Conservation (phyloP, 2,329 filamentous ascomycete species). For the Monosporascus sp. region DNA sequence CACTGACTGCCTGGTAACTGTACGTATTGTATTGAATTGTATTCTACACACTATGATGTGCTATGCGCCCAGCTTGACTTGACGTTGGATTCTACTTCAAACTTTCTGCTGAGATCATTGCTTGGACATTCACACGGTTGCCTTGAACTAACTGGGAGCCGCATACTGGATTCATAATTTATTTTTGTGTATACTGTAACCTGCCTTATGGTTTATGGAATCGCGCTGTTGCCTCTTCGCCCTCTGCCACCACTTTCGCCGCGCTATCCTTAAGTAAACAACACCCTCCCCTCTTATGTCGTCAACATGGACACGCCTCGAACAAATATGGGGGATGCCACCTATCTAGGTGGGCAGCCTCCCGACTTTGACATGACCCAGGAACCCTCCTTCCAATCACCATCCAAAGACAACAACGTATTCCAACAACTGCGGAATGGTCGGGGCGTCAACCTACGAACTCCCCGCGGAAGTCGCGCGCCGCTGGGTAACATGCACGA, state of each 20-base stretch:
- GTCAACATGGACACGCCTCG: constrained; percentile 69
- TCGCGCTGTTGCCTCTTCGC: not conserved
- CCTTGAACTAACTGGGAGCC: not conserved
- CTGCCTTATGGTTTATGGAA: constrained; percentile 10
- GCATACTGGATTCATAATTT: not conserved
- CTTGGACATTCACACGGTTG: not conserved
- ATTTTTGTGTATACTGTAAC: not conserved
- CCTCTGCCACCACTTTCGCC: constrained; percentile 7
- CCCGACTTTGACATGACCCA: constrained; percentile 79
- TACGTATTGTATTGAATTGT: not conserved
- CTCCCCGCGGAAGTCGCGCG: constrained; percentile 64
- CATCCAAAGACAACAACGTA: constrained; percentile 69
- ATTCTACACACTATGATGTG: not conserved
- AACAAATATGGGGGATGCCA: constrained; percentile 78
- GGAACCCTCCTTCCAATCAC: constrained; percentile 81
- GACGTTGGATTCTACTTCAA: no score
- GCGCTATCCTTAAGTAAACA: no score
- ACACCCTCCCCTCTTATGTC: constrained; percentile 4
- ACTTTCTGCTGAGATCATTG: no score
- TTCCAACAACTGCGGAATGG: constrained; percentile 69
- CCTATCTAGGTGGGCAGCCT: constrained; percentile 61
- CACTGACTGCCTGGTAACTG: not conserved
- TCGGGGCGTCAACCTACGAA: constrained; percentile 57
- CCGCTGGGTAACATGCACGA: constrained; percentile 69
- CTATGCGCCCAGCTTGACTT: not conserved